Conservation (phyloP, 2,329 filamentous ascomycete genomes). For the Camillea tinctor region DNA sequence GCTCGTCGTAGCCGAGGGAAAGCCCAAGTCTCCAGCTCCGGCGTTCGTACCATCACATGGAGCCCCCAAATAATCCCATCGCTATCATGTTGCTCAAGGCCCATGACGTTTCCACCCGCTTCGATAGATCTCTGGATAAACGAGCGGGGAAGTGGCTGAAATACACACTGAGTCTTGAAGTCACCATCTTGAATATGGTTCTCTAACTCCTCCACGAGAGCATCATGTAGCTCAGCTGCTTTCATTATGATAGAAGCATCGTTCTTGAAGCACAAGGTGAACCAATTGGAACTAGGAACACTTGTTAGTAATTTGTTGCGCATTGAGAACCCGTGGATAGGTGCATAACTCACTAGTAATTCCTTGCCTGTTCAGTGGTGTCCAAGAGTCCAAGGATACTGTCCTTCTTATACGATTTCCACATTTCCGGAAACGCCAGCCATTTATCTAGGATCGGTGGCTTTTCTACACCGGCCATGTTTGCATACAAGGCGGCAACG, state of each 20-base stretch:
- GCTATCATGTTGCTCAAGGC: constrained; percentile 1
- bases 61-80: constrained; percentile 4
- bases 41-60: constrained; percentile 1
- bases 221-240: constrained; percentile 7
- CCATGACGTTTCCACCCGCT: constrained; percentile 6
- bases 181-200: constrained; percentile 6
- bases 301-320: not conserved
- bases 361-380: not conserved
- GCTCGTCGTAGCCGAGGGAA: not conserved
- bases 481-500: not conserved
- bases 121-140: not conserved
- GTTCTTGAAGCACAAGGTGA: constrained; percentile 15
- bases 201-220: constrained; percentile 4
- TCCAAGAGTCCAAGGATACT: not conserved
- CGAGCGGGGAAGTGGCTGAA: constrained; percentile 10
- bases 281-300: constrained; percentile 12
- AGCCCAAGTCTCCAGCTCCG: constrained; percentile 1
- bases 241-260: constrained; percentile 10
- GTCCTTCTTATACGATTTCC: constrained; percentile 2
- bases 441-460: not conserved
- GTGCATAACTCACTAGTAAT: constrained; percentile 6
- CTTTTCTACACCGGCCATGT: constrained; percentile 1
- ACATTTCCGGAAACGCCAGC: not conserved
- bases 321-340: not conserved
- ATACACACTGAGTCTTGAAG: constrained; percentile 16